Evolutionary conservation across 768 basidiomycete genomes (phyloP), one percentile per base, ranked within the genome.

Genomic region (Pholiota conissans): DNA sequence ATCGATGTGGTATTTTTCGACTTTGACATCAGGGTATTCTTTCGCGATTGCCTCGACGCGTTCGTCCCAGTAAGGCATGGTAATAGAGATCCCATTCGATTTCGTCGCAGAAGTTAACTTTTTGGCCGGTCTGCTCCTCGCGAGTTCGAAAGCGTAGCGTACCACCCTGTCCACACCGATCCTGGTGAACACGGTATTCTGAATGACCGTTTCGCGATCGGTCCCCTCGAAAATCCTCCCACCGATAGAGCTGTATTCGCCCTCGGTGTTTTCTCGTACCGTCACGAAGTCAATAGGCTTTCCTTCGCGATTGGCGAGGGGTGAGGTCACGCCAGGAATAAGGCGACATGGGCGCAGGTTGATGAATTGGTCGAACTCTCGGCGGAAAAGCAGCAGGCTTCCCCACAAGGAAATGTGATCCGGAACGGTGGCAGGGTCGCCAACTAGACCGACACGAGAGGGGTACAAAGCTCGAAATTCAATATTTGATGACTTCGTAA

Each of bases 361-460:
- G 60, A 76, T 77, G 63, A 80, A 84, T 62, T 81, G 79, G 57
- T 82, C 78, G 40, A 81, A 78, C 18, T 77, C 77, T 47, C 80
- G 79, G 49, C 82, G 76, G 65, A 84, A 83, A 16, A 79, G 70
- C 3, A 82, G 70, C 27, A 79, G 66, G 18, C 81, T 75, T 20
- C 77, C 79, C 82, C 82, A 84, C 28, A 84, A 69, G 11, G 81
- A 82, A 58, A 84, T 78, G 58, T 84, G 82, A 69, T 84, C 83
- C 20, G 82, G 81, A 2, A 83, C 79, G 5, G 65, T 72, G 28
- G 76, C 72, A 16, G 79, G 79, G 65, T 77, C 77, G 2, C 79
- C 80, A 49, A 81, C 80, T 74, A 53, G 35, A 22, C 32, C n/a
- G n/a, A n/a, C n/a, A n/a, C n/a, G n/a, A n/a, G n/a, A n/a, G n/a